phyloP scores from a whole-genome alignment of 805 yeast species.

The Lipomyces mesembrius region DNA sequence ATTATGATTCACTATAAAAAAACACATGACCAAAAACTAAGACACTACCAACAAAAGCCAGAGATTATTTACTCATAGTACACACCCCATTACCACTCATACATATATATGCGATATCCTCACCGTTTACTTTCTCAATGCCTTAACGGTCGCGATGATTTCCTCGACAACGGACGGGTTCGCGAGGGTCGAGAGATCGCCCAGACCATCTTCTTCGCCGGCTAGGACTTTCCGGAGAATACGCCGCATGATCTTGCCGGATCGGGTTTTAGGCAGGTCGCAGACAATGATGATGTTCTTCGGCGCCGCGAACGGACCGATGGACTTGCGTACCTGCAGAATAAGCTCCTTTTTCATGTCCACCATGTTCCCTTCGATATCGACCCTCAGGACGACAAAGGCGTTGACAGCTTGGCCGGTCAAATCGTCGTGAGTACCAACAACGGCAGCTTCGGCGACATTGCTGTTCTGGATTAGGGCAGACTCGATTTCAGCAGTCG shows the following conservation, averaged over 20 bases:
- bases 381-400: conserved; percentile 79
- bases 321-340: conserved; percentile 86
- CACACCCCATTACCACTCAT: background rate
- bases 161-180: conserved; percentile 84
- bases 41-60: background rate
- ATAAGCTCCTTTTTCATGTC: conserved; percentile 71
- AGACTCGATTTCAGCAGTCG: conserved; percentile 98
- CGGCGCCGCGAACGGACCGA: conserved; percentile 95
- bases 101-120: background rate
- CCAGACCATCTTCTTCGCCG: conserved; percentile 90
- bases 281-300: conserved; percentile 79
- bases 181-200: conserved; percentile 87
- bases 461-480: conserved; percentile 77
- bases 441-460: conserved; percentile 96
- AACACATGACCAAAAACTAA: too few relatives aligned
- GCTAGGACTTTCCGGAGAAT: conserved; percentile 89
- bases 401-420: conserved; percentile 99
- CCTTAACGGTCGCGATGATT: conserved; percentile 53
- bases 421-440: conserved; percentile 90
- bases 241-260: conserved; percentile 99
- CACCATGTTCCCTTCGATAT: conserved; percentile 45
- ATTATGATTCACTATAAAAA: too few relatives aligned
- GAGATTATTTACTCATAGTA: background rate
- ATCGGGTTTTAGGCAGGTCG: conserved; percentile 96
- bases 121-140: conserved; percentile 23